These are phyloP conservation scores for Citrus australasica DNA, from an alignment of 345 rosid species.

Conservation along the genomic window DNA sequence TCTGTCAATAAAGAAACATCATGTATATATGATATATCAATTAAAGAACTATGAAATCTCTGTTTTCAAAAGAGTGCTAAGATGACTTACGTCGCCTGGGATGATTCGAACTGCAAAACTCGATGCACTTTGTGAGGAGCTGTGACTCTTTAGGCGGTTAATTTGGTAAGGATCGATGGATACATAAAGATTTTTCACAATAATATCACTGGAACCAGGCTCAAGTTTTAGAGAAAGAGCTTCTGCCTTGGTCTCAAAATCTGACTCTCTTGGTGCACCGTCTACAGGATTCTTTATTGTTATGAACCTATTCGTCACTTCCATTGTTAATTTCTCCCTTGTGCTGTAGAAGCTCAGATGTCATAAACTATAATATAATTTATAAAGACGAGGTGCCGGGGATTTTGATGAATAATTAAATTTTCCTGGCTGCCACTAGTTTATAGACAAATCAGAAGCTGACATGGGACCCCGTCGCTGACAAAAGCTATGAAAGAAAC, in stretches of 20 bases:
- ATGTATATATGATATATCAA: too few species aligned
- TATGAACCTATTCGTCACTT: conserved; percentile 34
- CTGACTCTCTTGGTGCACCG: conserved; percentile 32
- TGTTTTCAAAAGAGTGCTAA: neutral
- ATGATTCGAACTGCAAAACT: conserved; percentile 13
- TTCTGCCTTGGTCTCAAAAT: conserved; percentile 35
- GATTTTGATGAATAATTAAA: neutral
- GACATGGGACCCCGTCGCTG: too few species aligned
- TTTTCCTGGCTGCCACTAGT: neutral
- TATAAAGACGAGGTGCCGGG: neutral
- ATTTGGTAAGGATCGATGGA: conserved; percentile 63
- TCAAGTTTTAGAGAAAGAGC: conserved; percentile 17
- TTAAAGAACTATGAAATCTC: neutral
- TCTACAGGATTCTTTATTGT: conserved; percentile 32
- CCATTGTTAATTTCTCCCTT: conserved; percentile 15
- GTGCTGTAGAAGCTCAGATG: neutral
- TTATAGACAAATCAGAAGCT: neutral
- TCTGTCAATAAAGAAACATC: conserved; percentile 23
- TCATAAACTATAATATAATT: neutral
- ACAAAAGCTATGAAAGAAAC: neutral
- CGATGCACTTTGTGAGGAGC: conserved; percentile 31
- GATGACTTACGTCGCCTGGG: conserved; percentile 39
- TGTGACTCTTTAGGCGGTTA: conserved; percentile 45
- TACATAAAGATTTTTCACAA: conserved; percentile 46
- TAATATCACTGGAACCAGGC: conserved; percentile 26